These are phyloP conservation scores for Misopates orontium DNA, from an alignment of 257 asterid genomes.

Conservation along the genomic window DNA sequence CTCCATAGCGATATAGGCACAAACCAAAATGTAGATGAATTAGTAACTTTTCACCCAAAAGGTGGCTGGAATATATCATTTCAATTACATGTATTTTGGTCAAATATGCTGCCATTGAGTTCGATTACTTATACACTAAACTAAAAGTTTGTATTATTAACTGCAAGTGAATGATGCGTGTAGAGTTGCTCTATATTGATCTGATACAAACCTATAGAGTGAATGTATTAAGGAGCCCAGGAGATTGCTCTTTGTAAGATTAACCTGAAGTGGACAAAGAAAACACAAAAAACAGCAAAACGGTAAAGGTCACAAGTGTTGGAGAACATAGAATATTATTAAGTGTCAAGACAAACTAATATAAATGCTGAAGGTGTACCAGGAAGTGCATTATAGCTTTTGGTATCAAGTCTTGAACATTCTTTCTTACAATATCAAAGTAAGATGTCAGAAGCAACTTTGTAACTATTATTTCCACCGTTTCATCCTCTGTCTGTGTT, in stretches of 20 bases:
- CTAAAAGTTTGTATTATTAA: not conserved
- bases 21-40: not conserved
- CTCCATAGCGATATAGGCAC: not conserved
- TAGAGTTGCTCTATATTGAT: not conserved
- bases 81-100: not conserved
- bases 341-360: not conserved
- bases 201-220: slow-evolving; percentile 12
- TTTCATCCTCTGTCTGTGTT: slow-evolving; percentile 50
- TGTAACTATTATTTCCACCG: slow-evolving; percentile 55
- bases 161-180: not conserved
- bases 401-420: slow-evolving; percentile 66
- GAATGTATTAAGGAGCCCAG: slow-evolving; percentile 9
- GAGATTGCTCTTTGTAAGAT: slow-evolving; percentile 4
- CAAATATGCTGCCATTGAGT: not conserved
- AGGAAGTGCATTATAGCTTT: slow-evolving; percentile 81
- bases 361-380: slow-evolving; percentile 34
- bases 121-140: not conserved
- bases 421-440: slow-evolving; percentile 68
- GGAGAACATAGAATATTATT: not conserved
- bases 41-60: not conserved
- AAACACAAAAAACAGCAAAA: not conserved
- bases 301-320: not conserved
- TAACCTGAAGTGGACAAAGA: slow-evolving; percentile 6
- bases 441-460: slow-evolving; percentile 61
- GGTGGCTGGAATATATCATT: not conserved